A percentile compares a stretch with the other conserved stretches of the same genome.
Evolutionary conservation across 257 asterid genomes (phyloP).

Genomic region (Nyctanthes arbortristis): DNA sequence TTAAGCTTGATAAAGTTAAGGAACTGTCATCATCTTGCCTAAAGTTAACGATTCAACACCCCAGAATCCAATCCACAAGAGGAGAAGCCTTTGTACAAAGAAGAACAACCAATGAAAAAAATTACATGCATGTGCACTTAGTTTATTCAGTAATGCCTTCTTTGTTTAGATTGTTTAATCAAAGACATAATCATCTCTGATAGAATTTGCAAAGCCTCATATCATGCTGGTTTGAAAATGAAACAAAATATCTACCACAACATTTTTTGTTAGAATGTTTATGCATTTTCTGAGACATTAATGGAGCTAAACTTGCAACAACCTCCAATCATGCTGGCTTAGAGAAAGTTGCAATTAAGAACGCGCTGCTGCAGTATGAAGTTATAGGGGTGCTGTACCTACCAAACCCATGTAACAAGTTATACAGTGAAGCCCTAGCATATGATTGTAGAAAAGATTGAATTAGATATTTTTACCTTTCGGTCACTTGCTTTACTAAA

Average conservation of each 20-base stretch:
- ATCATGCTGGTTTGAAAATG: slow-evolving; percentile 12
- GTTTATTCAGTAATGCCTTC: neutral
- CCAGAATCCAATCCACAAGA: neutral
- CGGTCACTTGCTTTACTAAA: neutral
- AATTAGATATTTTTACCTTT: neutral
- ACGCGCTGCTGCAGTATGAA: neutral
- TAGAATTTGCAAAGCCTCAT: neutral
- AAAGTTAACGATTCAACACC: neutral
- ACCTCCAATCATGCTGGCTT: neutral
- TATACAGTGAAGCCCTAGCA: neutral
- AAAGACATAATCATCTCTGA: neutral
- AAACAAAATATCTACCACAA: neutral
- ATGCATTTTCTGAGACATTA: neutral
- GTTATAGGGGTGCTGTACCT: neutral
- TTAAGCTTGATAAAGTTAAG: neutral
- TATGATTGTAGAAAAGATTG: neutral
- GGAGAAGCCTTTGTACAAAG: neutral
- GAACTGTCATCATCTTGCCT: neutral
- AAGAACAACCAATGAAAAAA: neutral
- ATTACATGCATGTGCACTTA: neutral
- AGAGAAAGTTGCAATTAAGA: neutral
- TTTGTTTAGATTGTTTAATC: neutral
- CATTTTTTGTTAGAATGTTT: neutral
- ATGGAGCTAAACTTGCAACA: neutral
- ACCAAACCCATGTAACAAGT: neutral